A percentile compares a stretch with the other conserved stretches of the same genome.
Conservation (phyloP, 345 rosid species). For the Atalantia buxifolia region DNA sequence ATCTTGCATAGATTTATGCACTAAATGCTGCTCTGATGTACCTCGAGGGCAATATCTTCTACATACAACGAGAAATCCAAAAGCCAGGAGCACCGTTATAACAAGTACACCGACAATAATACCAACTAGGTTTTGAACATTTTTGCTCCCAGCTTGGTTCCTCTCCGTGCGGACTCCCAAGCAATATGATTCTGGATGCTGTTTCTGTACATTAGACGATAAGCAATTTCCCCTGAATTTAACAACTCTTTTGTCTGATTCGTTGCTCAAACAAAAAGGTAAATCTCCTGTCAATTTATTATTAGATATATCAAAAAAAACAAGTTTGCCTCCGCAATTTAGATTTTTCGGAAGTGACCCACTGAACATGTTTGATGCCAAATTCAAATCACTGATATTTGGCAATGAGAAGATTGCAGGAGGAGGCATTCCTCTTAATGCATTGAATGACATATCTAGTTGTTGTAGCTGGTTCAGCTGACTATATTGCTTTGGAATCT, state of each 20-base stretch:
- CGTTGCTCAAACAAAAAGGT: conserved; percentile 50
- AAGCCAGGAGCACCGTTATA: conserved; percentile 32
- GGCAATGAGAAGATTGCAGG: conserved; percentile 50
- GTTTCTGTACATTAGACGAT: conserved; percentile 34
- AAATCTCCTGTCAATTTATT: conserved; percentile 55
- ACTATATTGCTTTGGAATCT: conserved; percentile 34
- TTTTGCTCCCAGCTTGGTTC: conserved; percentile 27
- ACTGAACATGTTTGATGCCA: conserved; percentile 50
- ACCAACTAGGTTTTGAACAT: conserved; percentile 41
- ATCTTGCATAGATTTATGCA: conserved; percentile 46
- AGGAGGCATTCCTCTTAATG: conserved; percentile 31
- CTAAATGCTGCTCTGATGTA: conserved; percentile 46
- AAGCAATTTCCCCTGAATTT: conserved; percentile 57
- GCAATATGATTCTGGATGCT: conserved; percentile 55
- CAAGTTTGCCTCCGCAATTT: conserved; percentile 48
- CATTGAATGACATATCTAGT: conserved; percentile 45
- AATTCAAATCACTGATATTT: conserved; percentile 48
- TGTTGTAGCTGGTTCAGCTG: conserved; percentile 33
- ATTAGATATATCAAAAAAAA: conserved; percentile 55
- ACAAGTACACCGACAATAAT: conserved; percentile 33
- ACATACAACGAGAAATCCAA: conserved; percentile 30
- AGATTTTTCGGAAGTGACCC: conserved; percentile 51
- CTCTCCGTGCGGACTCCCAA: conserved; percentile 27
- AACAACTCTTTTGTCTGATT: conserved; percentile 22
- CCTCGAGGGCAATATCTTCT: conserved; percentile 37